Evolutionary conservation across 2,329 filamentous ascomycete species (phyloP), one percentile per base, ranked within the genome.

Genomic region (Parascedosporium putredinis): DNA sequence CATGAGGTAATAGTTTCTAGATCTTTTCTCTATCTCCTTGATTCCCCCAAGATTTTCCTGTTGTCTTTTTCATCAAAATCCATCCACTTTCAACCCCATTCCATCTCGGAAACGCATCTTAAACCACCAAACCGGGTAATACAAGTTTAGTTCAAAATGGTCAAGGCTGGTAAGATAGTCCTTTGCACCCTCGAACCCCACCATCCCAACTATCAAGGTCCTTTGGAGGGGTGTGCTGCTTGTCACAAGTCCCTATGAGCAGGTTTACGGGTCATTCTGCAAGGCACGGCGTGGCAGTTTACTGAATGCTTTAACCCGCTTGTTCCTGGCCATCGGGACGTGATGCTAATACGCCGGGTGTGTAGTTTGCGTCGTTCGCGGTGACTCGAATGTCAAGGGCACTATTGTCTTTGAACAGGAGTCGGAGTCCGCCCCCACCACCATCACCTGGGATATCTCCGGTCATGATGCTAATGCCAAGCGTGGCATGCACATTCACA

Each of bases 401-500:
- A 93, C 87, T 72, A 86, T 98, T 66, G 85, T 82, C 75, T 96
- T 98, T 72, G 89, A 95, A 78, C 93, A 98, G 77, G 78, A 78
- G 58, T 80, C 78, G 67, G 93, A 96, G 79, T 80, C 75, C 62
- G 72, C 79, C 61, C 81, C 84, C 60, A 97, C 93, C 67, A 91
- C 78, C 69, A 79, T 98, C 75, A 80, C 84, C 65, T 98, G 87
- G 84, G 81, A 96, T 73, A 89, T 98, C 72, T 78, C 79, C 55
- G 91, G 93, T 73, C 78, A 96, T 73, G 90, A 97, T 67, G 64
- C 91, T 73, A 95, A 95, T 70, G 90, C 93, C 66, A 81, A 95
- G 83, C 91, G 93, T 73, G 93, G 88, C 71, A 89, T 97, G 80
- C 93, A 98, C 79, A 84, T 98, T 66, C 93, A 98, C 78, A 88